A percentile compares a stretch with the other conserved stretches of the same genome.
These are phyloP conservation scores for Crucibulum laeve DNA, from an alignment of 768 basidiomycete genomes.

Conservation along the genomic window DNA sequence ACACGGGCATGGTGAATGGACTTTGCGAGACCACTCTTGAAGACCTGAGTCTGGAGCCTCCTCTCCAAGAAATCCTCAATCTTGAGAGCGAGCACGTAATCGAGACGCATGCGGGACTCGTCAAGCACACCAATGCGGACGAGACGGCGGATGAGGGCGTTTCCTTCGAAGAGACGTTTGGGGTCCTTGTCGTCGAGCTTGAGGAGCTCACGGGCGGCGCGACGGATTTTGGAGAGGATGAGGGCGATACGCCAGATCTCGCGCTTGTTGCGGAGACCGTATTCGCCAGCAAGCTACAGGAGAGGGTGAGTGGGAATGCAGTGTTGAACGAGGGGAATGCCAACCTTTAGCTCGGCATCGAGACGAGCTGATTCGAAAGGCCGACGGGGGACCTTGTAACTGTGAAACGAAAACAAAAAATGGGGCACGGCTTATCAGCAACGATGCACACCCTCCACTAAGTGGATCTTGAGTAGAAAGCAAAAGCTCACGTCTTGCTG, in stretches of 20 bases:
- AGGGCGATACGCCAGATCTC: conserved; percentile 99
- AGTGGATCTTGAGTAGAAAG: conserved; percentile 59
- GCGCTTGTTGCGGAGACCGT: conserved; percentile 99
- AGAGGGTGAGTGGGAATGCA: background rate
- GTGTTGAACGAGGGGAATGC: conserved; percentile 3
- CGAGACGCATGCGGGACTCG: conserved; percentile 97
- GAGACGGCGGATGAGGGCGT: conserved; percentile 91
- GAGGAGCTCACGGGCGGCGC: conserved; percentile 99
- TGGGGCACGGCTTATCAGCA: conserved; percentile 70
- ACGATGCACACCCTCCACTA: conserved; percentile 57
- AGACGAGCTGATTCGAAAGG: conserved; percentile 97
- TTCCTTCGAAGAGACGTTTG: conserved; percentile 99
- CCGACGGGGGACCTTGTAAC: conserved; percentile 98
- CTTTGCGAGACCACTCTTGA: conserved; percentile 98
- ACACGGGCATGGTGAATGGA: conserved; percentile 98
- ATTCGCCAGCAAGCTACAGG: conserved; percentile 93
- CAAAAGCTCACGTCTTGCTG: conserved; percentile 85
- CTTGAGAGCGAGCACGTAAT: conserved; percentile 99
- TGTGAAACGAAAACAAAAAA: conserved; percentile 47
- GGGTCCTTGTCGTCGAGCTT: conserved; percentile 99
- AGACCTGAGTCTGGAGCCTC: conserved; percentile 97
- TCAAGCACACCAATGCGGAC: conserved; percentile 99
- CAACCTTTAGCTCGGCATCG: conserved; percentile 98
- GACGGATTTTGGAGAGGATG: conserved; percentile 98
- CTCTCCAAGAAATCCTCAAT: conserved; percentile 99